These are phyloP conservation scores for Phytophthora sansomeana DNA, from an alignment of 352 stramenopile genomes.

Conservation along the genomic window DNA sequence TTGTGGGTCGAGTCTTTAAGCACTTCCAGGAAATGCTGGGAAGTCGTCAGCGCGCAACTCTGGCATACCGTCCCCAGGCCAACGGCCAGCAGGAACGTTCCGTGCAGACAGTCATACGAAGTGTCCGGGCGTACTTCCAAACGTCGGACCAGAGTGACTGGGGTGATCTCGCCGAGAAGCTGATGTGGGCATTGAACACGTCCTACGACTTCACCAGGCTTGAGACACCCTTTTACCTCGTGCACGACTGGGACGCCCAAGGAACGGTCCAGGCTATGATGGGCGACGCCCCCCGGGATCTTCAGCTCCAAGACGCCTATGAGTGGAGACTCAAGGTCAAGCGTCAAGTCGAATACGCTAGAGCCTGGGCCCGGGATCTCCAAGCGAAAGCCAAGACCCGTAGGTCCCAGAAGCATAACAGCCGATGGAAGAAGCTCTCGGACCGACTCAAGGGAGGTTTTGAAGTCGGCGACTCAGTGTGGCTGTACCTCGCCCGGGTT, in stretches of 20 bases:
- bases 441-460: too few relatives aligned
- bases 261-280: constrained; percentile 15
- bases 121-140: constrained; percentile 28
- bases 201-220: too few relatives aligned
- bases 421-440: too few relatives aligned
- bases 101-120: constrained; percentile 37
- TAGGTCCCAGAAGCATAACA: too few relatives aligned
- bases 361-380: too few relatives aligned
- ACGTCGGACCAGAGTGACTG: constrained; percentile 38
- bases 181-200: constrained; percentile 38
- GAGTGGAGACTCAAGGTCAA: too few relatives aligned
- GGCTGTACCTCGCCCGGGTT: too few relatives aligned
- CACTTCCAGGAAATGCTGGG: constrained; percentile 35
- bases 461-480: too few relatives aligned
- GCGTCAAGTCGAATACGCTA: too few relatives aligned
- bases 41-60: constrained; percentile 26
- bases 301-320: background rate
- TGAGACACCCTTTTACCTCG: constrained; percentile 24
- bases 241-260: constrained; percentile 27
- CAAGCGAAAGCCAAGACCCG: too few relatives aligned
- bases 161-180: constrained; percentile 29
- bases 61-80: constrained; percentile 42
- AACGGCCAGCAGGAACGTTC: constrained; percentile 45
- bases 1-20: constrained; percentile 43
- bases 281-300: background rate